Base-by-base conservation (phyloP, 108 stramenopile species). In the Fragilaria crotonensis region DNA sequence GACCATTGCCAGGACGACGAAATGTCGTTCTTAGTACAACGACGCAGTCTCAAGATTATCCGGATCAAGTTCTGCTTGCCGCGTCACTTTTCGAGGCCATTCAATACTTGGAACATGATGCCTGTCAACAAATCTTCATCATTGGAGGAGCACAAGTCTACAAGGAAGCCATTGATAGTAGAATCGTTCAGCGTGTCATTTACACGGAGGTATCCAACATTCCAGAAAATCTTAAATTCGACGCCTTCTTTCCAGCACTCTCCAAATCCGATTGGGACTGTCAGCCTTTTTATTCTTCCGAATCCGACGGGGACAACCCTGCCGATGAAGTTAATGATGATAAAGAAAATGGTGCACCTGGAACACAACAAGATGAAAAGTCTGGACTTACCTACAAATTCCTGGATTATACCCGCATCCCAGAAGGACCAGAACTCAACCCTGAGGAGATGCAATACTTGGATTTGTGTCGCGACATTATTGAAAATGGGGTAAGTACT, bases 61-160 rank as follows among this genome's bases (percentile, higher is more conserved):
- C 63, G 4, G 58, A 81, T 21, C 66, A 67, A 2, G 97, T 97
- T 31, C 26, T 89, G 49, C 54, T 84, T 7, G 92, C 88, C 30
- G 54, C 60, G 4, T 84, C 87, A 21, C 57, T 96, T 20, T 64
- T 76, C 2, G 97, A 95, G 23, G 97, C 96, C 0, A 72, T 97
- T 47, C 57, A 60, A 29, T 11, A 41, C n/a, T 26, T 67, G 36
- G 36, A 41, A 41, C n/a, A n/a, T n/a, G 11, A 7, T 7, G 11
- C 36, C 7, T 41, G 36, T 14, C 23, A 49, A 1, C 54, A 52
- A 30, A 78, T 94, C 3, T 97, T 94, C 62, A 72, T 97, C 64
- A 97, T 97, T 67, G 98, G 98, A 30, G 98, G 98, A 27, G 94
- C 76, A 21, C 69, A 81, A 51, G 68, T 98, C 29, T 99, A 97